phyloP scores from a whole-genome alignment of 768 basidiomycete genomes.

The Punctularia strigosozonata region DNA sequence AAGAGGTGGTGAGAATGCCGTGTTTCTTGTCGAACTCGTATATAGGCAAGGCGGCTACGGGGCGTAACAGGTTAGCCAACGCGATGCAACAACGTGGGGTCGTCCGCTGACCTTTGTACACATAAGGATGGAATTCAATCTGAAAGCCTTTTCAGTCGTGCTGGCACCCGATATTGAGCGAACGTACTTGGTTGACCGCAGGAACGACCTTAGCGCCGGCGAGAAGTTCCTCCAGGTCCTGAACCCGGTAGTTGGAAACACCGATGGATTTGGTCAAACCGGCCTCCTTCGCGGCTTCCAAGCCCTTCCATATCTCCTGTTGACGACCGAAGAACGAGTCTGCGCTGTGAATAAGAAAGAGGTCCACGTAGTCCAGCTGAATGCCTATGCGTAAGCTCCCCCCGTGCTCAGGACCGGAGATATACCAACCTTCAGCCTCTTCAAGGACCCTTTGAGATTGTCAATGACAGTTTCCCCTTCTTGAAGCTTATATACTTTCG shows the following conservation, averaged over 20 bases:
- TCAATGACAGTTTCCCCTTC: constrained; percentile 23
- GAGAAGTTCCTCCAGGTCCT: constrained; percentile 19
- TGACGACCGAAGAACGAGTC: constrained; percentile 27
- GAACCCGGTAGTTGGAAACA: constrained; percentile 23
- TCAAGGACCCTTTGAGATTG: constrained; percentile 25
- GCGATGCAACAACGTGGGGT: constrained; percentile 1
- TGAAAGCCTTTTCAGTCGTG: too few species aligned
- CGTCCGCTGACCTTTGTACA: too few species aligned
- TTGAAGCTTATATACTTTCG: constrained; percentile 22
- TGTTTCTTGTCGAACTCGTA: constrained; percentile 13
- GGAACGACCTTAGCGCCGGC: constrained; percentile 20
- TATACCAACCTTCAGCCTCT: constrained; percentile 27
- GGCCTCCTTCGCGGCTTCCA: constrained; percentile 42
- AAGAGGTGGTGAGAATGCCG: constrained; percentile 14
- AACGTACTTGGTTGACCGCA: constrained; percentile 22
- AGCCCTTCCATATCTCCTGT: constrained; percentile 42
- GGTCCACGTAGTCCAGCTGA: constrained; percentile 41
- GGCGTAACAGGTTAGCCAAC: constrained; percentile 10
- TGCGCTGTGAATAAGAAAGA: constrained; percentile 51
- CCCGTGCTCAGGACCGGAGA: too few species aligned
- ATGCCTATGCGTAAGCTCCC: too few species aligned
- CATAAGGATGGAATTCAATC: constrained; percentile 30
- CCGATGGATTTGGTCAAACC: constrained; percentile 28
- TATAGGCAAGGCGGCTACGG: constrained; percentile 11
- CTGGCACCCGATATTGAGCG: too few species aligned